phyloP scores from a whole-genome alignment of 495 filamentous ascomycete species.

The Hapsidospora chrysogenum region DNA sequence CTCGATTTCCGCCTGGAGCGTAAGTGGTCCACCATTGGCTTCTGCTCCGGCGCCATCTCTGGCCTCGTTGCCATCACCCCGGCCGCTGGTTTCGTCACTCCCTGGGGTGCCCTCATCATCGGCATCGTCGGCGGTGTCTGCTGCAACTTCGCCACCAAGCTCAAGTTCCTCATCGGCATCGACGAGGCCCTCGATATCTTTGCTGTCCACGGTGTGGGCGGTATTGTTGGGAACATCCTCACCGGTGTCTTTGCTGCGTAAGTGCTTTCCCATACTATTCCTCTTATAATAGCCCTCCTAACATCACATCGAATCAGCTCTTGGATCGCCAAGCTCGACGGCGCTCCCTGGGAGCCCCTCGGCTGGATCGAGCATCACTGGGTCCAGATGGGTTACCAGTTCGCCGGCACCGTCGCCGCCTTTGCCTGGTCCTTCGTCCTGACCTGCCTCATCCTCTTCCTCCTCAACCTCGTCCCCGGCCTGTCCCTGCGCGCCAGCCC shows the following conservation, averaged over 20 bases:
- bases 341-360: constrained; percentile 40
- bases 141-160: constrained; percentile 79
- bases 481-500: constrained; percentile 53
- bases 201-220: constrained; percentile 62
- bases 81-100: constrained; percentile 66
- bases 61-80: constrained; percentile 79
- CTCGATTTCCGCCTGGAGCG: constrained; percentile 82
- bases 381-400: constrained; percentile 60
- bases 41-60: constrained; percentile 83
- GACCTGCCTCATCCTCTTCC: constrained; percentile 58
- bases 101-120: constrained; percentile 70
- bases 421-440: constrained; percentile 66
- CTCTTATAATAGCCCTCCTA: neutral
- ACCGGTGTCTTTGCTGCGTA: constrained; percentile 72
- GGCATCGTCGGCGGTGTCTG: constrained; percentile 65
- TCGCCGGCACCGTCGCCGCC: constrained; percentile 57
- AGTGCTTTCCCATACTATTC: constrained; percentile 9
- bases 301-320: constrained; percentile 26
- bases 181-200: constrained; percentile 76
- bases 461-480: constrained; percentile 62
- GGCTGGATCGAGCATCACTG: constrained; percentile 68
- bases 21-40: constrained; percentile 94
- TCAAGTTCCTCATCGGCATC: constrained; percentile 58
- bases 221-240: constrained; percentile 57
- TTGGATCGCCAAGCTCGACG: constrained; percentile 66